Percentiles rank a stretch among this genome's conserved stretches.
Evolutionary conservation across 352 stramenopile species (phyloP).

Genomic region (Peronospora belbahrii): DNA sequence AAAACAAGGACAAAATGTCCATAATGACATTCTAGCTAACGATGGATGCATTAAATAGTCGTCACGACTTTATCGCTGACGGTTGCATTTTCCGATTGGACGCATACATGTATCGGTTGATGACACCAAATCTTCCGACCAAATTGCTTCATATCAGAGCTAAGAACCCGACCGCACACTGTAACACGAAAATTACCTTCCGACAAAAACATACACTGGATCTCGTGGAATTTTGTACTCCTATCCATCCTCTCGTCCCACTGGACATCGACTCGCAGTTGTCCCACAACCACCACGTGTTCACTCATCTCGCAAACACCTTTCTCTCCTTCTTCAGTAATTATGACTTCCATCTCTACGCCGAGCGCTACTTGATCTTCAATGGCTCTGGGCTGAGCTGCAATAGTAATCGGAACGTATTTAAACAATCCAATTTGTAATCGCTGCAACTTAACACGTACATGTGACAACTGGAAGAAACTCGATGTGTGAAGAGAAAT

Average conservation of each 20-base stretch:
- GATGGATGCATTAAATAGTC: slow-evolving; percentile 25
- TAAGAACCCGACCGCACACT: slow-evolving; percentile 26
- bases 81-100: slow-evolving; percentile 8
- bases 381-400: slow-evolving; percentile 6
- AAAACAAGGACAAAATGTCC: too few relatives aligned
- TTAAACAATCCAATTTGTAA: slow-evolving; percentile 17
- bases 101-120: slow-evolving; percentile 36
- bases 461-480: slow-evolving; percentile 19
- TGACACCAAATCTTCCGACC: slow-evolving; percentile 36
- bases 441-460: slow-evolving; percentile 4
- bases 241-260: slow-evolving; percentile 13
- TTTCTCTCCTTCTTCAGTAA: slow-evolving; percentile 30
- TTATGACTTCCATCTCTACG: slow-evolving; percentile 24
- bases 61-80: background rate
- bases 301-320: slow-evolving; percentile 7
- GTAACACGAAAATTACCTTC: slow-evolving; percentile 44
- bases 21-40: background rate
- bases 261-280: slow-evolving; percentile 24
- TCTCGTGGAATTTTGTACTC: slow-evolving; percentile 19
- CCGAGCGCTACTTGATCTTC: slow-evolving; percentile 2
- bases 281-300: slow-evolving; percentile 32
- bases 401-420: slow-evolving; percentile 21
- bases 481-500: slow-evolving; percentile 9
- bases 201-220: slow-evolving; percentile 61
- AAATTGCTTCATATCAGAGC: slow-evolving; percentile 8